Conservation (phyloP, 1,284 basidiomycete genomes). For the Pterula multifida region DNA sequence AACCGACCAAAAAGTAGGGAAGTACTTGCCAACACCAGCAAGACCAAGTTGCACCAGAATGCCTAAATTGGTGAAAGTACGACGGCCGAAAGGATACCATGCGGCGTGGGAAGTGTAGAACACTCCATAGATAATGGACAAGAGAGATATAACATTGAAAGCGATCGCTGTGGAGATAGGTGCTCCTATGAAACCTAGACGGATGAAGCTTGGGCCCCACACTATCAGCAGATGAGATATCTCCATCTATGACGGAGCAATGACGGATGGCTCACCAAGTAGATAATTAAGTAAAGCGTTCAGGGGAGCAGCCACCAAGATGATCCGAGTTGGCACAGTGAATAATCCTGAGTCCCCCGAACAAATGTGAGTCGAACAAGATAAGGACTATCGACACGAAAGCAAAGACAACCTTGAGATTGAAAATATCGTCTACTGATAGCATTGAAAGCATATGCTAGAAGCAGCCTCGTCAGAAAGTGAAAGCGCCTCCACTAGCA, state of each 20-base stretch:
- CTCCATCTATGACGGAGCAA: slow-evolving; percentile 1
- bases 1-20: slow-evolving; percentile 1
- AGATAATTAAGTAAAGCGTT: slow-evolving; percentile 80
- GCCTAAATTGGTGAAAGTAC: slow-evolving; percentile 61
- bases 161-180: slow-evolving; percentile 84
- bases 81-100: slow-evolving; percentile 70
- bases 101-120: slow-evolving; percentile 69
- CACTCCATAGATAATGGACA: slow-evolving; percentile 63
- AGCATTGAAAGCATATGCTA: slow-evolving; percentile 72
- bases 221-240: slow-evolving; percentile 30
- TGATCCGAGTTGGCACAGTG: slow-evolving; percentile 77
- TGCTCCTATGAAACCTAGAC: slow-evolving; percentile 88
- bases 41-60: slow-evolving; percentile 66
- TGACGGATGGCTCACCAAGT: slow-evolving; percentile 38
- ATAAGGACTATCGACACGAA: not conserved
- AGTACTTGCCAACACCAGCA: slow-evolving; percentile 56
- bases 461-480: not conserved
- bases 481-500: not conserved
- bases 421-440: slow-evolving; percentile 81
- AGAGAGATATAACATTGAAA: slow-evolving; percentile 72
- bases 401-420: slow-evolving; percentile 49
- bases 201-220: slow-evolving; percentile 69
- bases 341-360: slow-evolving; percentile 52
- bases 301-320: slow-evolving; percentile 75
- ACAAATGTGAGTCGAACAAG: not conserved